Conservation (phyloP, 768 basidiomycete genomes). For the Tulasnella sp. region DNA sequence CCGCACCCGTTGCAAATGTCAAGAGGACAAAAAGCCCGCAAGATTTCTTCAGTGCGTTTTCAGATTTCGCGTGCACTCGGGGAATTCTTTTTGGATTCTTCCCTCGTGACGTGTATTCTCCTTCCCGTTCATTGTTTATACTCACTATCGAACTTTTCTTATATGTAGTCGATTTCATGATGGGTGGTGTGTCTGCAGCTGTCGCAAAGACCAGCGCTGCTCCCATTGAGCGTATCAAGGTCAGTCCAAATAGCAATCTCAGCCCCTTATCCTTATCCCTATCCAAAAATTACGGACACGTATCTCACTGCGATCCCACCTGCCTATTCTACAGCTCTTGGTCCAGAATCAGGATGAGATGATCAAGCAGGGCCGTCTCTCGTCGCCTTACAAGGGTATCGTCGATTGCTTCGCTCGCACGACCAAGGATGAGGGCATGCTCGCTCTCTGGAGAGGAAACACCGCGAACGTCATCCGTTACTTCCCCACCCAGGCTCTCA, state of each 20-base stretch:
- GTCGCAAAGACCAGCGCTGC: constrained; percentile 98
- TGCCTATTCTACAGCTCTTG: constrained; percentile 41
- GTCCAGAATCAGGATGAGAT: constrained; percentile 99
- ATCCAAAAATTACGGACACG: background rate
- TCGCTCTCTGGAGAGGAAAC: constrained; percentile 98
- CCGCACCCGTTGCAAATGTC: too few relatives aligned
- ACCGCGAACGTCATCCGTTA: constrained; percentile 99
- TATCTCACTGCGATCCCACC: background rate
- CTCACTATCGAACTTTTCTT: background rate
- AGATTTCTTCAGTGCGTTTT: constrained; percentile 65
- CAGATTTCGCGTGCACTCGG: background rate
- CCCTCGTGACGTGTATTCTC: background rate
- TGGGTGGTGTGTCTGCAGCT: constrained; percentile 94
- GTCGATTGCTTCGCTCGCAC: constrained; percentile 85
- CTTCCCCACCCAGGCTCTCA: constrained; percentile 99
- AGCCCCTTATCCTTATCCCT: too few relatives aligned
- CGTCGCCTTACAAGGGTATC: constrained; percentile 93
- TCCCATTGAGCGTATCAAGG: constrained; percentile 98
- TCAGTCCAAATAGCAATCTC: constrained; percentile 16
- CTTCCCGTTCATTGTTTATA: too few relatives aligned
- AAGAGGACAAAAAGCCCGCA: constrained; percentile 82
- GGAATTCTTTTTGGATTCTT: constrained; percentile 19
- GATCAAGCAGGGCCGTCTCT: constrained; percentile 99
- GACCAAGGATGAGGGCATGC: constrained; percentile 88
- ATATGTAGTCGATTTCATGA: constrained; percentile 73